Conservation (phyloP, 768 basidiomycete genomes). For the Phylloporus scabripes region DNA sequence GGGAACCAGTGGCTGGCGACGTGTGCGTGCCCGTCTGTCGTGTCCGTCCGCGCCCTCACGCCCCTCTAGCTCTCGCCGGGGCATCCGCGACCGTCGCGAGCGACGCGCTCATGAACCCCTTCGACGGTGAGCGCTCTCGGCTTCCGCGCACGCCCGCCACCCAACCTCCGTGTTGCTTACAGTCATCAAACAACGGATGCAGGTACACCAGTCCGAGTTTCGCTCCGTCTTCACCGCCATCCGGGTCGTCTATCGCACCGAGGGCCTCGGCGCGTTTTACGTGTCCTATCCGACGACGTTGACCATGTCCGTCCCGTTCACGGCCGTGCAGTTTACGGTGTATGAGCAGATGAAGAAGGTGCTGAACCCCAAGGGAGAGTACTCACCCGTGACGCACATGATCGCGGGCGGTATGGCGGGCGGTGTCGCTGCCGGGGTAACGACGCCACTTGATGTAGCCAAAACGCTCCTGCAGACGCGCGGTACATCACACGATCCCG, state of each 20-base stretch:
- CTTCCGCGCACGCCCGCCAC: conserved; percentile 2
- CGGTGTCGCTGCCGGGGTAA: conserved; percentile 90
- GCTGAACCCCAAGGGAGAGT: conserved; percentile 79
- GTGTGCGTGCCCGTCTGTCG: conserved; percentile 49
- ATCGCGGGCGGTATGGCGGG: conserved; percentile 90
- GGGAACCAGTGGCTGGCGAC: conserved; percentile 86
- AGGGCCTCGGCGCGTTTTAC: conserved; percentile 91
- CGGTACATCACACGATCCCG: conserved; percentile 78
- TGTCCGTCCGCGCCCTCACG: conserved; percentile 7
- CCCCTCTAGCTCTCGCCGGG: conserved; percentile 75
- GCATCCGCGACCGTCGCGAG: conserved; percentile 91
- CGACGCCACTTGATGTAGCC: conserved; percentile 94
- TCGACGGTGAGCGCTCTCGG: conserved; percentile 69
- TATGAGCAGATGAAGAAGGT: conserved; percentile 89
- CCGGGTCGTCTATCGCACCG: conserved; percentile 72
- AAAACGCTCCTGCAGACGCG: conserved; percentile 96
- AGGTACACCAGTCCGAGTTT: conserved; percentile 90
- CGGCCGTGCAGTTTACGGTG: conserved; percentile 94
- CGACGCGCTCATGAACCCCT: conserved; percentile 99
- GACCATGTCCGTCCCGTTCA: conserved; percentile 95
- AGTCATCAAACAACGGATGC: conserved; percentile 99
- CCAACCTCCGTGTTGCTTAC: conserved; percentile 18
- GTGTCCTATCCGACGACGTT: conserved; percentile 98
- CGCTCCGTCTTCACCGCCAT: conserved; percentile 85
- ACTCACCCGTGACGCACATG: conserved; percentile 93